These are phyloP conservation scores for Penicillium desertorum DNA, from an alignment of 495 filamentous ascomycete genomes.

Conservation along the genomic window DNA sequence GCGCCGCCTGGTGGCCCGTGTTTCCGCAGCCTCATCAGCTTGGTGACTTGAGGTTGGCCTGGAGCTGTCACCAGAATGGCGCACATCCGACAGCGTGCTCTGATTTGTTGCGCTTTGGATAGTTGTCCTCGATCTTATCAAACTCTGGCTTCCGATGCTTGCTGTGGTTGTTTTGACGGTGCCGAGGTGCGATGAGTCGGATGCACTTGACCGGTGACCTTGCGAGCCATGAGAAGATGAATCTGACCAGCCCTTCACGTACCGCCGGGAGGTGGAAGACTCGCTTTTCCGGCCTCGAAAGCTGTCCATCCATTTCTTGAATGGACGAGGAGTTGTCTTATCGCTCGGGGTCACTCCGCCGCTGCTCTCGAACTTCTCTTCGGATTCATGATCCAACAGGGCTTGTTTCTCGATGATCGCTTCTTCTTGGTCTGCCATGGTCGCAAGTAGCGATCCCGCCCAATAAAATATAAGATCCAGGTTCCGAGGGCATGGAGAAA, in stretches of 20 bases:
- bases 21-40: slow-evolving; percentile 68
- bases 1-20: slow-evolving; percentile 70
- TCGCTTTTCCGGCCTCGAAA: slow-evolving; percentile 45
- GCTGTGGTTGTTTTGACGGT: slow-evolving; percentile 74
- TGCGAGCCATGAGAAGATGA: slow-evolving; percentile 25
- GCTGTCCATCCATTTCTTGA: slow-evolving; percentile 57
- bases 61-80: slow-evolving; percentile 67
- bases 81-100: slow-evolving; percentile 53
- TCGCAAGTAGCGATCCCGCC: slow-evolving; percentile 8
- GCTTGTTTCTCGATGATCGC: slow-evolving; percentile 3
- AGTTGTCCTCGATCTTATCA: slow-evolving; percentile 58
- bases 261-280: slow-evolving; percentile 26
- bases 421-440: slow-evolving; percentile 18
- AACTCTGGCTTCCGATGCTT: slow-evolving; percentile 67
- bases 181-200: slow-evolving; percentile 71
- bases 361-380: slow-evolving; percentile 7
- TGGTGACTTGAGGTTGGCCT: slow-evolving; percentile 51
- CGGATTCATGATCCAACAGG: slow-evolving; percentile 16
- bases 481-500: slow-evolving; percentile 15
- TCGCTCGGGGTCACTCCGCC: slow-evolving; percentile 5
- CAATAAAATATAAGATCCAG: background rate
- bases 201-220: slow-evolving; percentile 3
- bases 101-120: slow-evolving; percentile 52
- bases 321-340: slow-evolving; percentile 31
- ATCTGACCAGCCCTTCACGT: slow-evolving; percentile 48